Percentiles rank a stretch among this genome's conserved stretches.
Evolutionary conservation across 805 yeast genomes (phyloP).

Genomic region (Saccharomycopsis oosterbeekiorum): DNA sequence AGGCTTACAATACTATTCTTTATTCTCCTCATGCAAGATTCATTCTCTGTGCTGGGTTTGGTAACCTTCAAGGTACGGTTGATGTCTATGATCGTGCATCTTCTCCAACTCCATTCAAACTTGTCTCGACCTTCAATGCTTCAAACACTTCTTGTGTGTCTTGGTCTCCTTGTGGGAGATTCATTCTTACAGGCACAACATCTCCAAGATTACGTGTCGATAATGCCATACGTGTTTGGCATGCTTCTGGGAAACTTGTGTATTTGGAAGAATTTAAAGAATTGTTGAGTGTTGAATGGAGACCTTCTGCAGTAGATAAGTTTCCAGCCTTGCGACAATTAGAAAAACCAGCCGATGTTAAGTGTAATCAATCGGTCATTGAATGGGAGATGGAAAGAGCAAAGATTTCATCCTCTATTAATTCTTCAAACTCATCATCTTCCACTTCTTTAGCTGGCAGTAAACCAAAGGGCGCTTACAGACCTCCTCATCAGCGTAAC

Average conservation of each 20-base stretch:
- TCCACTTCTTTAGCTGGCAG: slow-evolving; percentile 19
- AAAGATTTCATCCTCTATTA: slow-evolving; percentile 20
- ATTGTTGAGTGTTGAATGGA: slow-evolving; percentile 76
- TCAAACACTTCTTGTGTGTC: slow-evolving; percentile 92
- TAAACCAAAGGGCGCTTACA: slow-evolving; percentile 72
- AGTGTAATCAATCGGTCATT: slow-evolving; percentile 61
- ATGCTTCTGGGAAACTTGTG: slow-evolving; percentile 72
- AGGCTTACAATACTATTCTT: slow-evolving; percentile 79
- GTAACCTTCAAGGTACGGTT: slow-evolving; percentile 93
- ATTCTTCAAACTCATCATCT: not conserved
- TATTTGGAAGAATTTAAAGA: slow-evolving; percentile 75
- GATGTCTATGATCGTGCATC: slow-evolving; percentile 84
- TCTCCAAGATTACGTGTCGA: slow-evolving; percentile 96
- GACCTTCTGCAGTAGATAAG: slow-evolving; percentile 36
- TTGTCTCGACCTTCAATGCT: slow-evolving; percentile 78
- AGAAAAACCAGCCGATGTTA: slow-evolving; percentile 43
- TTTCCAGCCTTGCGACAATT: slow-evolving; percentile 31
- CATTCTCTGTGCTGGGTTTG: slow-evolving; percentile 92
- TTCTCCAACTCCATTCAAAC: slow-evolving; percentile 51
- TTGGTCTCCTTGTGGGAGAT: slow-evolving; percentile 97
- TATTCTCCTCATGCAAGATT: slow-evolving; percentile 93
- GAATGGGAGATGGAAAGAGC: slow-evolving; percentile 36
- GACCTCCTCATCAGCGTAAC: slow-evolving; percentile 91
- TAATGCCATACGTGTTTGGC: slow-evolving; percentile 91
- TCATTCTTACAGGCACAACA: slow-evolving; percentile 88